Evolutionary conservation across 441 rosid genomes (phyloP).

Genomic region (Brassica balearica): DNA sequence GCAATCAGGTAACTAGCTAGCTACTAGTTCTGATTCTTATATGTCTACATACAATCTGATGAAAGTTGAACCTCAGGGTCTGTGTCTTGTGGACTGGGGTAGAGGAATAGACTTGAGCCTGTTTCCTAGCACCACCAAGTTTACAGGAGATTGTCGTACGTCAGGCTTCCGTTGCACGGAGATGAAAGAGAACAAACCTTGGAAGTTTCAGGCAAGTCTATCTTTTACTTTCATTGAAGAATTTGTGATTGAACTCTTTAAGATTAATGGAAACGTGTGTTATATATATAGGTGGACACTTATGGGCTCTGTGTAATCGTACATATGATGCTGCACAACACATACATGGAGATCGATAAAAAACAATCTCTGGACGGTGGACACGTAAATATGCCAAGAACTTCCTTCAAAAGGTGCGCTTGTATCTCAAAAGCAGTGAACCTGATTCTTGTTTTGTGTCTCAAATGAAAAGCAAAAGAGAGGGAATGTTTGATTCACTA

Average conservation of each 20-base stretch:
- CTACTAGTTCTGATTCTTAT: conserved; percentile 13
- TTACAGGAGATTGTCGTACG: conserved; percentile 81
- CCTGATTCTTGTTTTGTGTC: conserved; percentile 1
- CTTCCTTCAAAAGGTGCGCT: conserved; percentile 72
- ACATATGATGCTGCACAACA: conserved; percentile 86
- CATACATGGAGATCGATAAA: conserved; percentile 73
- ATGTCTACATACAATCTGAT: conserved; percentile 11
- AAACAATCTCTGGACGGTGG: conserved; percentile 57
- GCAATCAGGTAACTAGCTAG: conserved; percentile 60
- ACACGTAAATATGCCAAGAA: conserved; percentile 60
- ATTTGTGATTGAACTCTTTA: conserved; percentile 18
- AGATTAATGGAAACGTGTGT: conserved; percentile 11
- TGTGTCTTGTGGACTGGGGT: conserved; percentile 97
- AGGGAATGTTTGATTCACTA: background rate
- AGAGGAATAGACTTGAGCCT: conserved; percentile 87
- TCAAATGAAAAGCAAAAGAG: background rate
- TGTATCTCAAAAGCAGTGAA: background rate
- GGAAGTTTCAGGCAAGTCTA: conserved; percentile 86
- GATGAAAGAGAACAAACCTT: conserved; percentile 88
- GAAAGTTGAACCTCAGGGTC: conserved; percentile 61
- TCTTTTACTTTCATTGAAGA: conserved; percentile 23
- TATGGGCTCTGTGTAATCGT: conserved; percentile 82
- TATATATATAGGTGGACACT: conserved; percentile 66
- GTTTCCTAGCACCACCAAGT: conserved; percentile 64
- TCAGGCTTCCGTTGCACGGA: conserved; percentile 90